Conservation (phyloP, 805 yeast species). For the Metschnikowia proteae region DNA sequence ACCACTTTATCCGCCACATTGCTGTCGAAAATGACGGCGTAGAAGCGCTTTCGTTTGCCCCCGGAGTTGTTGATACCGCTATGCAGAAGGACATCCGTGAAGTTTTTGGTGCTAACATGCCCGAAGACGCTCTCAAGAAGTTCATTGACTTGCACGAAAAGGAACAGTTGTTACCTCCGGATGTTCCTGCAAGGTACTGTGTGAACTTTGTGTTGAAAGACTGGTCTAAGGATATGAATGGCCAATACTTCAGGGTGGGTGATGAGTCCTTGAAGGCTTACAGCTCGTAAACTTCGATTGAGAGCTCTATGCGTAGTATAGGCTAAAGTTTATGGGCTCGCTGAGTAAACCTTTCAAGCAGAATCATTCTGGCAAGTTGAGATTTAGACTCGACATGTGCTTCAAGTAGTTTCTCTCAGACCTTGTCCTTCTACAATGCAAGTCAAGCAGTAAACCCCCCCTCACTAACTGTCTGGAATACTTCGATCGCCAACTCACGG, state of each 20-base stretch:
- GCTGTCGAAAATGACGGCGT: slow-evolving; percentile 63
- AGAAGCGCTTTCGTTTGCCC: slow-evolving; percentile 73
- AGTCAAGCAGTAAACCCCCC: too few relatives aligned
- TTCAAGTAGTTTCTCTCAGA: too few relatives aligned
- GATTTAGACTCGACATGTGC: too few relatives aligned
- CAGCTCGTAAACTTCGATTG: background rate
- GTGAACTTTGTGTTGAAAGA: slow-evolving; percentile 64
- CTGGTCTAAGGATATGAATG: slow-evolving; percentile 55
- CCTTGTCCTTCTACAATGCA: too few relatives aligned
- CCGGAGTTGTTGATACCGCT: slow-evolving; percentile 89
- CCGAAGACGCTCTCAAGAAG: slow-evolving; percentile 50
- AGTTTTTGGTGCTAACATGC: slow-evolving; percentile 57
- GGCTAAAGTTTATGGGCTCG: too few relatives aligned
- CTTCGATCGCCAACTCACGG: too few relatives aligned
- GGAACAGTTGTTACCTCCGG: slow-evolving; percentile 60
- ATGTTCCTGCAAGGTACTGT: slow-evolving; percentile 67
- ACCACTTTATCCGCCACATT: slow-evolving; percentile 65
- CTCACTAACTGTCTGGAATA: too few relatives aligned
- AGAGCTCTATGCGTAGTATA: too few relatives aligned
- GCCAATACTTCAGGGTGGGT: slow-evolving; percentile 61
- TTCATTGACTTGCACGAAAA: slow-evolving; percentile 62
- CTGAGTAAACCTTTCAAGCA: too few relatives aligned
- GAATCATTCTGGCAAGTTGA: too few relatives aligned
- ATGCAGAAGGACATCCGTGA: slow-evolving; percentile 85
- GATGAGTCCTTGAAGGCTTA: slow-evolving; percentile 29